These are phyloP conservation scores for Ambrosiella xylebori DNA, from an alignment of 2,329 filamentous ascomycete genomes.

Conservation along the genomic window DNA sequence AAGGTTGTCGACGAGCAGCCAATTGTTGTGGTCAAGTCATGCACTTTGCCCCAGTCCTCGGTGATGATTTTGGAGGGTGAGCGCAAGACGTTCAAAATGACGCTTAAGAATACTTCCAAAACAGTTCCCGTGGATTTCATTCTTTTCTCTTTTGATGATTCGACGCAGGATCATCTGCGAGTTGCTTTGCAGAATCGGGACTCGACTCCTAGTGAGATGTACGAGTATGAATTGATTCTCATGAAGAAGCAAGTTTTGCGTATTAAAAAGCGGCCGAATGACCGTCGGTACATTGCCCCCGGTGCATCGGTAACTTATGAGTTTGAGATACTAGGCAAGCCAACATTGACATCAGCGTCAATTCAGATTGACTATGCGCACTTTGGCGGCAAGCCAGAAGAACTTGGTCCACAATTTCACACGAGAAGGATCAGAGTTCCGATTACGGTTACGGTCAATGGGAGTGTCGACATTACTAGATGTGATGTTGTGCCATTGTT, in stretches of 20 bases:
- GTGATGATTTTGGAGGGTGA: slow-evolving; percentile 92
- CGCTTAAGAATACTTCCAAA: slow-evolving; percentile 57
- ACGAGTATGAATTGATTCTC: slow-evolving; percentile 71
- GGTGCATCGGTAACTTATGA: slow-evolving; percentile 54
- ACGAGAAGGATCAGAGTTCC: slow-evolving; percentile 70
- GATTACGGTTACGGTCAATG: slow-evolving; percentile 78
- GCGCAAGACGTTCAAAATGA: slow-evolving; percentile 57
- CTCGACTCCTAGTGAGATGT: slow-evolving; percentile 59
- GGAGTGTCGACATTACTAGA: slow-evolving; percentile 65
- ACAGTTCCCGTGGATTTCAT: slow-evolving; percentile 65
- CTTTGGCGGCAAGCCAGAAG: slow-evolving; percentile 51
- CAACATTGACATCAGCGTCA: slow-evolving; percentile 60
- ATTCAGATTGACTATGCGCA: slow-evolving; percentile 78
- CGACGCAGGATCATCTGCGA: slow-evolving; percentile 62
- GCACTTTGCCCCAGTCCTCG: slow-evolving; percentile 65
- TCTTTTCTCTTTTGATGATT: slow-evolving; percentile 78
- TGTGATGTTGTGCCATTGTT: slow-evolving; percentile 65
- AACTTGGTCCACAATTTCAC: slow-evolving; percentile 58
- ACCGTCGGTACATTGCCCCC: slow-evolving; percentile 45
- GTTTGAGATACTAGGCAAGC: slow-evolving; percentile 73
- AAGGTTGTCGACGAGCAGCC: slow-evolving; percentile 71
- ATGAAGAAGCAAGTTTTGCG: slow-evolving; percentile 55
- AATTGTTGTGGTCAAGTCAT: slow-evolving; percentile 54
- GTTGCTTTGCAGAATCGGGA: slow-evolving; percentile 60
- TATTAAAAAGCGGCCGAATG: slow-evolving; percentile 31